Conservation (phyloP, 1,139 yeast genomes). For the Suhomyces bolitotheri region DNA sequence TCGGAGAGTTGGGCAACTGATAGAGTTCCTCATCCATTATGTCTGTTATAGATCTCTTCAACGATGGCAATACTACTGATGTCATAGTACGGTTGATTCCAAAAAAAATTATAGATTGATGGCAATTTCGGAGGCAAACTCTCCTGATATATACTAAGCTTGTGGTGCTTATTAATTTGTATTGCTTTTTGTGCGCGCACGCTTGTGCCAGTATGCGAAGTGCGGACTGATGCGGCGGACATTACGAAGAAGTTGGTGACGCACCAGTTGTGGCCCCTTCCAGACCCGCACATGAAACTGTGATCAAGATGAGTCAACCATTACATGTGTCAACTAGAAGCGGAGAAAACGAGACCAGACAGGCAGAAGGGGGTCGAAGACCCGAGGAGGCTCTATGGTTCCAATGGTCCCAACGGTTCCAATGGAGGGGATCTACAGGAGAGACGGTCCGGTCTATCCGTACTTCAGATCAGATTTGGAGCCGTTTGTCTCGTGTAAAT, state of each 20-base stretch:
- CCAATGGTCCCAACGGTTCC: too few species aligned
- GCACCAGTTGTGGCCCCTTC: slow-evolving; percentile 2
- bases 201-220: not conserved
- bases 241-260: not conserved
- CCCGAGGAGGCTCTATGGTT: too few species aligned
- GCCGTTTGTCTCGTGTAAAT: too few species aligned
- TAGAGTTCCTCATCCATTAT: slow-evolving; percentile 67
- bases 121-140: slow-evolving; percentile 15
- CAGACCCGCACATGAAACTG: slow-evolving; percentile 1
- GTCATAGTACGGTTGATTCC: slow-evolving; percentile 35
- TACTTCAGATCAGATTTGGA: too few species aligned
- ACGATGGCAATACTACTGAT: slow-evolving; percentile 48
- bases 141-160: slow-evolving; percentile 11
- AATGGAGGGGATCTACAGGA: too few species aligned
- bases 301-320: not conserved
- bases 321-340: not conserved
- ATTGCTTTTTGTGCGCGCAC: slow-evolving; percentile 13
- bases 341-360: too few species aligned
- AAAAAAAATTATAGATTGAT: slow-evolving; percentile 2
- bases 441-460: too few species aligned
- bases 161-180: slow-evolving; percentile 14
- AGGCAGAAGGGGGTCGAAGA: too few species aligned
- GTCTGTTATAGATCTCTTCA: slow-evolving; percentile 57
- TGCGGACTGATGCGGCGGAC: not conserved
- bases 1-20: slow-evolving; percentile 39